phyloP scores from a whole-genome alignment of 306 rosid genomes.

The Vigna hirtella region DNA sequence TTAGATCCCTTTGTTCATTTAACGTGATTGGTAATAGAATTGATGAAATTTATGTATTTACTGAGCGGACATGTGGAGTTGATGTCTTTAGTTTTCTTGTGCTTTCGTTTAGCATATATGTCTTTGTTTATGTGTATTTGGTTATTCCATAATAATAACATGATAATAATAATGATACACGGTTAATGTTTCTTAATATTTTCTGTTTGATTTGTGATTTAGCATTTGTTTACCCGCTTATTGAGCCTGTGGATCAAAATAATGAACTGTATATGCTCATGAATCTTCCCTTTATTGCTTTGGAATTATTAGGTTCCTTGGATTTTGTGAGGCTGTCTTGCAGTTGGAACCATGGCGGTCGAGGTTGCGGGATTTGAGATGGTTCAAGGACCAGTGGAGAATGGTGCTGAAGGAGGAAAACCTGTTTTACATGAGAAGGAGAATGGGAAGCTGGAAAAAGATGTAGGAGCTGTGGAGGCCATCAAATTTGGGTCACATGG shows the following conservation, averaged over 20 bases:
- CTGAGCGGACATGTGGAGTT: neutral
- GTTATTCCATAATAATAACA: neutral
- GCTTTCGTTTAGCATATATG: neutral
- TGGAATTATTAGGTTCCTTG: constrained; percentile 52
- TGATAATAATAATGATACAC: neutral
- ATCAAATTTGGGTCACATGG: constrained; percentile 90
- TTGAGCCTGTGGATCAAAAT: constrained; percentile 32
- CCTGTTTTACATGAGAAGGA: constrained; percentile 59
- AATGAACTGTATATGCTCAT: constrained; percentile 25
- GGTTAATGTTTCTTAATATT: neutral
- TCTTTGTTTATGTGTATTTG: neutral
- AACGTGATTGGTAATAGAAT: constrained; percentile 28
- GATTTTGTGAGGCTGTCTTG: constrained; percentile 52
- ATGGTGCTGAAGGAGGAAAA: constrained; percentile 53
- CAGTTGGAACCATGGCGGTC: constrained; percentile 70
- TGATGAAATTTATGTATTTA: constrained; percentile 21
- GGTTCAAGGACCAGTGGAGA: constrained; percentile 73
- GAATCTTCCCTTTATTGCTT: constrained; percentile 31
- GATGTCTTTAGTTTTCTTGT: constrained; percentile 5
- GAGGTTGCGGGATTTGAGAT: constrained; percentile 90
- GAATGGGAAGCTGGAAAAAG: constrained; percentile 66
- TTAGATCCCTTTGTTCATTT: constrained; percentile 41
- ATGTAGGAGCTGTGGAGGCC: constrained; percentile 53
- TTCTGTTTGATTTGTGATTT: constrained; percentile 16
- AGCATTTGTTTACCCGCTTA: constrained; percentile 20